A percentile compares a stretch with the other conserved stretches of the same genome.
These are phyloP conservation scores for Ramicandelaber brevisporus DNA, from an alignment of 192 early-diverging fungal genomes.

Conservation along the genomic window DNA sequence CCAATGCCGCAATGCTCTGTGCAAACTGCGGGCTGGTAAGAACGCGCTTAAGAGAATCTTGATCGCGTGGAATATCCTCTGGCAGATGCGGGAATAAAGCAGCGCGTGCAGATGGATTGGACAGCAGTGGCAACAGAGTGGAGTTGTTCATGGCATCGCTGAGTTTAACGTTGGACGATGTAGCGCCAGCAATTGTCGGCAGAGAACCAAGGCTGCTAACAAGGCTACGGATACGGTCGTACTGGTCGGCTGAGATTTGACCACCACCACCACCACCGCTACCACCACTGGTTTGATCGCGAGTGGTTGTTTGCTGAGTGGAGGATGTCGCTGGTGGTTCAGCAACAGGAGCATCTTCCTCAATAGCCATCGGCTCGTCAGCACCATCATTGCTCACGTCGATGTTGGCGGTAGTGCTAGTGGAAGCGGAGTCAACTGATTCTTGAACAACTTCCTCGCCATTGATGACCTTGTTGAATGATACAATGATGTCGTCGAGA, in stretches of 20 bases:
- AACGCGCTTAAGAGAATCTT: slow-evolving; percentile 7
- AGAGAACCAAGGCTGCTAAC: not conserved
- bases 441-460: too few relatives aligned
- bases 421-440: slow-evolving; percentile 1
- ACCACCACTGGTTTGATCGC: slow-evolving; percentile 1
- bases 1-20: slow-evolving; percentile 14
- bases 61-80: slow-evolving; percentile 4
- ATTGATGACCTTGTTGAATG: slow-evolving; percentile 31
- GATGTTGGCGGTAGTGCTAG: slow-evolving; percentile 2
- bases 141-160: slow-evolving; percentile 12
- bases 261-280: slow-evolving; percentile 1
- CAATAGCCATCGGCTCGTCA: not conserved
- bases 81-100: slow-evolving; percentile 17
- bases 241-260: slow-evolving; percentile 1
- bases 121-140: slow-evolving; percentile 10
- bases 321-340: slow-evolving; percentile 8
- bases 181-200: not conserved
- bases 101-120: slow-evolving; percentile 6
- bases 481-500: slow-evolving; percentile 24
- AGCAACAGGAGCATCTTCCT: slow-evolving; percentile 3
- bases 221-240: slow-evolving; percentile 3
- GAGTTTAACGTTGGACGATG: slow-evolving; percentile 5
- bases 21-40: slow-evolving; percentile 18
- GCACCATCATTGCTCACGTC: slow-evolving; percentile 3
- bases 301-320: too few relatives aligned